phyloP scores from a whole-genome alignment of 176 grass and related monocot genomes.

The Oryza officinalis region DNA sequence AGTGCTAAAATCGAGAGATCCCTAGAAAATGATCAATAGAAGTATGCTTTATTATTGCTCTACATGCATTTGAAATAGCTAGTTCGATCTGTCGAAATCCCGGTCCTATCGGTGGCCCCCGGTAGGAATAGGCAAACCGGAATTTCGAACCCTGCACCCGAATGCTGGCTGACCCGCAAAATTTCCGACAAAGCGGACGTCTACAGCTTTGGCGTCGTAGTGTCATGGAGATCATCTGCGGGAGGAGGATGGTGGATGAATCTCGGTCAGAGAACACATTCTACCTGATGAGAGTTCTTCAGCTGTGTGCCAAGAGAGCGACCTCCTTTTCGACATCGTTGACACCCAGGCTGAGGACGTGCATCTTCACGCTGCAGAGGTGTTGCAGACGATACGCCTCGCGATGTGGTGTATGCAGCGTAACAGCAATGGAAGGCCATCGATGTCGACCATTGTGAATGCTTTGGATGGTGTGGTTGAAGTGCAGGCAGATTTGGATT shows the following conservation, averaged over 20 bases:
- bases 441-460: constrained; percentile 14
- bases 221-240: constrained; percentile 53
- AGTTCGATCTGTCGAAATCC: too few species aligned
- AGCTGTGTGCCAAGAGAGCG: too few species aligned
- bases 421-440: constrained; percentile 6
- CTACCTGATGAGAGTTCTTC: too few species aligned
- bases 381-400: too few species aligned
- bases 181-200: constrained; percentile 59
- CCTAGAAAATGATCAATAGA: not conserved
- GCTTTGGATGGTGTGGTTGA: constrained; percentile 1
- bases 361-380: too few species aligned
- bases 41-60: not conserved
- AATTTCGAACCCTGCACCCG: too few species aligned
- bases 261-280: constrained; percentile 5
- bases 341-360: too few species aligned
- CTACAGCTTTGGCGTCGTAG: constrained; percentile 50
- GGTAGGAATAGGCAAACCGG: too few species aligned
- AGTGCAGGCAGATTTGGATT: too few species aligned
- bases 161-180: constrained; percentile 37
- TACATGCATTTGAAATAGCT: too few species aligned
- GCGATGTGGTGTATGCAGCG: constrained; percentile 17
- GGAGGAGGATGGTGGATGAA: constrained; percentile 55
- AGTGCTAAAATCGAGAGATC: not conserved
- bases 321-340: too few species aligned
- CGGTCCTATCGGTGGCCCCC: too few species aligned